Base-by-base conservation (phyloP, 108 stramenopile species). In the Pseudonitzschia pungens region DNA sequence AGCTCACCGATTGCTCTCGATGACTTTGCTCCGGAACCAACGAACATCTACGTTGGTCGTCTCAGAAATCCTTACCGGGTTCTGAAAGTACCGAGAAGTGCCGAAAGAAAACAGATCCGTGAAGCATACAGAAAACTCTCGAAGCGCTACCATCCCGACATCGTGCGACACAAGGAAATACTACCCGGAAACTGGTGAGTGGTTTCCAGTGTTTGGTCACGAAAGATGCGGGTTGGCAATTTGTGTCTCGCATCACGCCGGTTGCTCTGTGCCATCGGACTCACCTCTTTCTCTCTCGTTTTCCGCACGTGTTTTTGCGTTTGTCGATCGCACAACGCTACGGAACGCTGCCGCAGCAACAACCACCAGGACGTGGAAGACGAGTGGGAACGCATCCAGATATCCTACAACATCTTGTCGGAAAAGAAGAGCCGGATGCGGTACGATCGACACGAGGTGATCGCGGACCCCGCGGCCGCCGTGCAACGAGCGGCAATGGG, bases 351-450 rank as follows among this genome's bases (percentile, higher is more conserved):
- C n/a, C n/a, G n/a, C n/a, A 76, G 92, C 81, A 79, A 87, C 77
- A 87, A 85, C 60, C 22, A 76, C 27, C 86, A 89, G 16, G 92
- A 90, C 29, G 89, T 90, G 9, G 63, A 89, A 52, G 82, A 88
- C 52, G 78, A 93, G 54, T 93, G 89, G 89, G 92, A 93, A 62
- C 83, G 85, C 43, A 84, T 93, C 51, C 88, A 88, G 68, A 68
- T 93, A 22, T 70, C 67, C 54, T 93, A 93, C 65, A 85, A 90
- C 67, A 93, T 93, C 45, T 69, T 93, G 15, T 74, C 54, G 12
- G 84, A 89, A 68, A 65, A 65, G 27, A 81, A 81, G 45, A 70
- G 65, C 28, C 51, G 88, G 50, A 78, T 75, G 70, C 71, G 77
- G 58, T 93, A 89, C 59, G 89, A 93, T 69, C 71, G 92, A 40